A percentile compares a stretch with the other conserved stretches of the same genome.
Conservation (phyloP, 2,329 filamentous ascomycete species). For the Lachnellula subtilissima region DNA sequence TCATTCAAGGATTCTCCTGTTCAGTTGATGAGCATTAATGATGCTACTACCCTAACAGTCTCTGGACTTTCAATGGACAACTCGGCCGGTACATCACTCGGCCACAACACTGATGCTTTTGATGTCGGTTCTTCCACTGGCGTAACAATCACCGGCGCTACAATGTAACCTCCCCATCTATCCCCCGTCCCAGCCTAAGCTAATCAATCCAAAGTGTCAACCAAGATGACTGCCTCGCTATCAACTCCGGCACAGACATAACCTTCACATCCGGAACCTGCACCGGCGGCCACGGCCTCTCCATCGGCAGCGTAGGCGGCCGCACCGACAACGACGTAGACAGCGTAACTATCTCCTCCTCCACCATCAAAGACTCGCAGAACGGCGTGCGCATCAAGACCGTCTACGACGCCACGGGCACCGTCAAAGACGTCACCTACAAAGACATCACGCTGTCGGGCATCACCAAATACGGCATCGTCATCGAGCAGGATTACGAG, state of each 20-base stretch:
- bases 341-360: slow-evolving; percentile 46
- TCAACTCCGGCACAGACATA: slow-evolving; percentile 48
- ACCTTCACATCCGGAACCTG: slow-evolving; percentile 28
- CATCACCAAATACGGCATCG: slow-evolving; percentile 42
- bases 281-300: slow-evolving; percentile 41
- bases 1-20: slow-evolving; percentile 52
- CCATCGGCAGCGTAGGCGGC: slow-evolving; percentile 55
- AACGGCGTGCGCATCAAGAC: slow-evolving; percentile 44
- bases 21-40: slow-evolving; percentile 46
- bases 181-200: background rate
- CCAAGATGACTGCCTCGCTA: slow-evolving; percentile 56
- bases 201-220: background rate
- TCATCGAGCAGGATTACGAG: slow-evolving; percentile 53
- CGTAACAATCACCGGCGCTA: slow-evolving; percentile 47
- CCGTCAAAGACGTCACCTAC: slow-evolving; percentile 49
- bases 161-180: slow-evolving; percentile 29
- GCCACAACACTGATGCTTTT: slow-evolving; percentile 53
- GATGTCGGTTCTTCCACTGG: slow-evolving; percentile 43
- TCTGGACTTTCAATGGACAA: slow-evolving; percentile 53
- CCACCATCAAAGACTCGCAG: slow-evolving; percentile 44
- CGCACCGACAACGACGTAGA: slow-evolving; percentile 50
- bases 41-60: slow-evolving; percentile 40
- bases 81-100: slow-evolving; percentile 44
- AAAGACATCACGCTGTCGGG: slow-evolving; percentile 44
- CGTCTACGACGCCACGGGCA: slow-evolving; percentile 32